Conservation (phyloP, 768 basidiomycete species). For the Mycena indigotica region DNA sequence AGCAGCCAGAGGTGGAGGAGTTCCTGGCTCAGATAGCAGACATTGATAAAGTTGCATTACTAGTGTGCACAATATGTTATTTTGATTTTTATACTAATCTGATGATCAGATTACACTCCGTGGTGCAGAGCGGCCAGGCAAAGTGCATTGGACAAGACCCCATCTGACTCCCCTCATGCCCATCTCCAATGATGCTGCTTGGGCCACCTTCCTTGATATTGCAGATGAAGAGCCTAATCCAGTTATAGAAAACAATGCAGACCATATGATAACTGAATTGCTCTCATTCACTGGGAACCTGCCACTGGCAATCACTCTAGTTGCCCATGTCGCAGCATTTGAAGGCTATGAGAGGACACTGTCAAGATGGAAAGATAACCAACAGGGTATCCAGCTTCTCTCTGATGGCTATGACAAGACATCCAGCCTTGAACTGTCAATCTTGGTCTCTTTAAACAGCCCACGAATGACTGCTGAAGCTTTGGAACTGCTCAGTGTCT, state of each 20-base stretch:
- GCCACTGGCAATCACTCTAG: slow-evolving; percentile 2
- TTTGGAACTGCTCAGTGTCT: background rate
- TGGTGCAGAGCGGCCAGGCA: slow-evolving; percentile 1
- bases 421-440: slow-evolving; percentile 2
- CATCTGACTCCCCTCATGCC: slow-evolving; percentile 1
- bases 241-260: background rate
- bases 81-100: background rate
- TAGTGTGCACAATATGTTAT: slow-evolving; percentile 1
- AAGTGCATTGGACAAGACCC: background rate
- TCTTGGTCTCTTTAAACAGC: background rate
- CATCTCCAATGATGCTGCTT: background rate
- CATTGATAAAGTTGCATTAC: background rate
- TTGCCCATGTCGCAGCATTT: slow-evolving; percentile 2
- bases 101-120: slow-evolving; percentile 4
- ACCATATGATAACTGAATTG: background rate
- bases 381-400: background rate
- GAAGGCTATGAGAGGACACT: slow-evolving; percentile 1
- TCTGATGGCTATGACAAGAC: slow-evolving; percentile 11
- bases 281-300: slow-evolving; percentile 4
- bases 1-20: slow-evolving; percentile 6
- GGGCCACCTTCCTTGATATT: slow-evolving; percentile 10
- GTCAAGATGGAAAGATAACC: background rate
- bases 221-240: background rate
- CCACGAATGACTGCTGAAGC: slow-evolving; percentile 3
- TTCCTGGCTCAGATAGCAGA: slow-evolving; percentile 3